A percentile compares a stretch with the other conserved stretches of the same genome.
These are phyloP conservation scores for Saccharum hybrid DNA, from an alignment of 202 grass and related monocot species.

Conservation along the genomic window DNA sequence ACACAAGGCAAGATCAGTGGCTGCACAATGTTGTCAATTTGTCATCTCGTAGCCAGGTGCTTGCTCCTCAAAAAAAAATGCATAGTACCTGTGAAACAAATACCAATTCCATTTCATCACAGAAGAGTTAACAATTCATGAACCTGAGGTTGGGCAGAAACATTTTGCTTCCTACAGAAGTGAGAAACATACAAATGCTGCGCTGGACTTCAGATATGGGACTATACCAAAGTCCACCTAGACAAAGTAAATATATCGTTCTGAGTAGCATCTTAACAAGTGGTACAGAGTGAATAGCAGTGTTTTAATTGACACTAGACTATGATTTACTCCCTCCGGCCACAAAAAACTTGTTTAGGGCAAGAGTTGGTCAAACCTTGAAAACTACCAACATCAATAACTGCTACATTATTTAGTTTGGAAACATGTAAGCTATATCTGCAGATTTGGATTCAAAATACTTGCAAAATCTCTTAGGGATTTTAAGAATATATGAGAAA, in stretches of 20 bases:
- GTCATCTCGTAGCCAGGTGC: not conserved
- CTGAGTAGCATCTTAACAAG: not conserved
- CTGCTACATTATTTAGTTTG: not conserved
- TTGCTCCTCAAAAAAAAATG: not conserved
- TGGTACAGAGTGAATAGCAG: not conserved
- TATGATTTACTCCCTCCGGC: not conserved
- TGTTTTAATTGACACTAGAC: not conserved
- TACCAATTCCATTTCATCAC: not conserved
- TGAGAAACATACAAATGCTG: not conserved
- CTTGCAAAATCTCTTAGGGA: not conserved
- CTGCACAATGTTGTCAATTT: not conserved
- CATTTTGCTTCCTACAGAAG: not conserved
- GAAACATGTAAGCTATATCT: not conserved
- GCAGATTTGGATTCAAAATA: not conserved
- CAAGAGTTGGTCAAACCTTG: not conserved
- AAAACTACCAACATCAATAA: not conserved
- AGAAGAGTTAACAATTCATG: not conserved
- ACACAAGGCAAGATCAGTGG: no score
- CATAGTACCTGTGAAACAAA: not conserved
- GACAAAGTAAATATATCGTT: not conserved
- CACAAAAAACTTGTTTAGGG: not conserved
- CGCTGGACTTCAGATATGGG: not conserved
- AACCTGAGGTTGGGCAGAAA: not conserved
- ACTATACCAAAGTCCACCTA: not conserved
- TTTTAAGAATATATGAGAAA: not conserved